These are phyloP conservation scores for Viridothelium virens DNA, from an alignment of 495 filamentous ascomycete species.

Conservation along the genomic window DNA sequence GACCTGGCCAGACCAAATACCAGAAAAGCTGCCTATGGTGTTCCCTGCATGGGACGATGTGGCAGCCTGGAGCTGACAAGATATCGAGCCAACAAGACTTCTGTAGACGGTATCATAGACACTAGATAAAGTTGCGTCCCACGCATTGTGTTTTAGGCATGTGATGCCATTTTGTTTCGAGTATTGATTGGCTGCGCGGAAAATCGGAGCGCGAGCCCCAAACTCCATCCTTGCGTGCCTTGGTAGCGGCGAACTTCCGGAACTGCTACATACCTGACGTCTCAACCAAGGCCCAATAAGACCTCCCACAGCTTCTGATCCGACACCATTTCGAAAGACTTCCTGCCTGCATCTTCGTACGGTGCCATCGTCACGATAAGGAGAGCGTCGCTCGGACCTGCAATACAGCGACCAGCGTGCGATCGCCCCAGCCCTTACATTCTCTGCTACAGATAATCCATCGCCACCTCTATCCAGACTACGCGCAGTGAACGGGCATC, in stretches of 20 bases:
- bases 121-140: background rate
- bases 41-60: conserved; percentile 46
- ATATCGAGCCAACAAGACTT: background rate
- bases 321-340: too few relatives aligned
- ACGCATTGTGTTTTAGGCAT: background rate
- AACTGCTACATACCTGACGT: background rate
- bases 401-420: background rate
- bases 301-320: too few relatives aligned
- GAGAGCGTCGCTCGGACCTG: background rate
- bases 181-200: background rate
- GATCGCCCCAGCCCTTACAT: background rate
- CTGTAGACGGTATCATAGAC: background rate
- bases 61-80: conserved; percentile 17
- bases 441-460: background rate
- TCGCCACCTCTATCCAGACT: background rate
- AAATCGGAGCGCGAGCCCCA: background rate
- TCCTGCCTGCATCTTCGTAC: background rate
- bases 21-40: conserved; percentile 45
- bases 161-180: background rate
- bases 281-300: background rate
- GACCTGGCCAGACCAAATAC: conserved; percentile 53
- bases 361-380: background rate
- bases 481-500: background rate
- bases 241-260: background rate
- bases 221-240: background rate